These are phyloP conservation scores for Trichoderma reesei DNA, from an alignment of 495 filamentous ascomycete species.

Conservation along the genomic window DNA sequence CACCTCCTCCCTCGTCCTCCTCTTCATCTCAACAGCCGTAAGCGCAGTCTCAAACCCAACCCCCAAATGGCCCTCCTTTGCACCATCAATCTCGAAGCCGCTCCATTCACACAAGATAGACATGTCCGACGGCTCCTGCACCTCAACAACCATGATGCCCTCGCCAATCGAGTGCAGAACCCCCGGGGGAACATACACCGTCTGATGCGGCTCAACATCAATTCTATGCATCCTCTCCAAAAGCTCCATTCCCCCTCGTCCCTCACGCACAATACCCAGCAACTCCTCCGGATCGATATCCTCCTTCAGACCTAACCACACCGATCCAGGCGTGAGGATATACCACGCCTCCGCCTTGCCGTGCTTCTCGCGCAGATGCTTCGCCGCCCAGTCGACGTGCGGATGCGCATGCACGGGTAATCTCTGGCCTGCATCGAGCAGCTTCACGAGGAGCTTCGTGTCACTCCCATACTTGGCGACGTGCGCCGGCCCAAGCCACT, in stretches of 20 bases:
- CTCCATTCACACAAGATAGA: slow-evolving; percentile 1
- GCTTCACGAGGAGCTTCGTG: slow-evolving; percentile 1
- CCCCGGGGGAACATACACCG: background rate
- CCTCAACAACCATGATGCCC: background rate
- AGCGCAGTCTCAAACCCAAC: background rate
- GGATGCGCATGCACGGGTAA: background rate
- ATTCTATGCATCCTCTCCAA: background rate
- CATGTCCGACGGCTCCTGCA: background rate
- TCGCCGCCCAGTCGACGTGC: background rate
- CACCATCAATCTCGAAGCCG: background rate
- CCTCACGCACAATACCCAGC: background rate
- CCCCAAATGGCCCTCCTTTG: background rate
- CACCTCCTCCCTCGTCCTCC: background rate
- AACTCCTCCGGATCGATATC: background rate
- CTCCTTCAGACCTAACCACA: background rate
- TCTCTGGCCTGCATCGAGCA: background rate
- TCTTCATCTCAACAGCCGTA: background rate
- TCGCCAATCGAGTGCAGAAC: background rate
- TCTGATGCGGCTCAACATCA: background rate
- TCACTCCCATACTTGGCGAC: background rate
- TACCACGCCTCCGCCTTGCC: slow-evolving; percentile 7
- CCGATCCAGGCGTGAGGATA: background rate
- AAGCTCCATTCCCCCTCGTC: background rate
- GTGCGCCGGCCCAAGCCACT: background rate
- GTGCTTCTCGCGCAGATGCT: background rate